Base-by-base conservation (phyloP, 1,139 yeast genomes). In the Pneumocystis sp. region DNA sequence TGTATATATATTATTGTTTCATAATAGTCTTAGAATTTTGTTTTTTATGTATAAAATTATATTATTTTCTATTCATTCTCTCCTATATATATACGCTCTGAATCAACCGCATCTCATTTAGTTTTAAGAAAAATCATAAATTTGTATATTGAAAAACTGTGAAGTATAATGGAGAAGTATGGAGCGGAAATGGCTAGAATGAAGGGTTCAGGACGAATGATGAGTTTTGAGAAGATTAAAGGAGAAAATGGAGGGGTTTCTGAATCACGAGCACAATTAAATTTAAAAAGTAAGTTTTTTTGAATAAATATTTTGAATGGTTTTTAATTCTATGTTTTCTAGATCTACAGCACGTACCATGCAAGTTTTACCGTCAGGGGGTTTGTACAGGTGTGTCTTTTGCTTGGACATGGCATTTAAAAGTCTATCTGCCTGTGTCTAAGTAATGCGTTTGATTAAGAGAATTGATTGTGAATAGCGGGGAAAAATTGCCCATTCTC, bases 401-500 rank as follows among this genome's bases (percentile, higher is more conserved):
- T 21, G n/a, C 3, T 50, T 12, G 4, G 21, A 50, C 15, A 25
- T 4, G 17, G 57, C n/a, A 21, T 45, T 45, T 45, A 31, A 15
- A 21, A 29, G 17, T 21, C 15, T 15, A n/a, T 21, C 2, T 21
- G 31, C 19, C 17, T 42, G 5, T n/a, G 19, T 42, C 19, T 42
- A 42, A n/a, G 25, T n/a, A 19, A 44, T 8, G 15, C 3, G 8
- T 25, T 19, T n/a, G 4, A 19, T 4, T 10, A 19, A 19, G n/a
- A 10, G 29, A 19, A 10, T 21, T 44, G 15, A 44, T 8, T 1
- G 15, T 19, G 2, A 15, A 15, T 50, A 50, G 57, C 97, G 0
- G 97, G 97, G 15, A 79, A 78, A 66, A 80, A 93, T 1, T 93
- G 97, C 75, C 97, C 97, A 1, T 93, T 93, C 73, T 86, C 95